phyloP scores from a whole-genome alignment of 495 filamentous ascomycete genomes.

The Penicillium desertorum region DNA sequence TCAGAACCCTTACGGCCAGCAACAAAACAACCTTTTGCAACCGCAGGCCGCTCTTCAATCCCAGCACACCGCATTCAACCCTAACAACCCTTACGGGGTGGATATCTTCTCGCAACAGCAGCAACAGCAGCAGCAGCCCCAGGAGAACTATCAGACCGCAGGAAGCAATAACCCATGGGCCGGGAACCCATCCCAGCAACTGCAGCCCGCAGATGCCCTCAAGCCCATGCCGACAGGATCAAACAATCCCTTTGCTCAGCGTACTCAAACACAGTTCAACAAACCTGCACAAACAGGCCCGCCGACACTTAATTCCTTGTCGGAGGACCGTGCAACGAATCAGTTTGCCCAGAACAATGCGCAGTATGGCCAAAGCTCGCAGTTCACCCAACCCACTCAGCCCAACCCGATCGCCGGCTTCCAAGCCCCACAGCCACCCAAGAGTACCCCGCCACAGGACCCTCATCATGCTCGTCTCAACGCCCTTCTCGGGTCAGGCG shows the following conservation, averaged over 20 bases:
- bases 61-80: slow-evolving; percentile 70
- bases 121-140: slow-evolving; percentile 51
- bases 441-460: slow-evolving; percentile 52
- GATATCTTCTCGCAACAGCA: slow-evolving; percentile 46
- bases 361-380: slow-evolving; percentile 46
- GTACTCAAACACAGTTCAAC: slow-evolving; percentile 59
- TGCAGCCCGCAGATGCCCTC: slow-evolving; percentile 35
- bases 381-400: slow-evolving; percentile 28
- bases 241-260: slow-evolving; percentile 89
- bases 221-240: slow-evolving; percentile 74
- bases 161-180: slow-evolving; percentile 84
- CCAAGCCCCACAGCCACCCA: slow-evolving; percentile 49
- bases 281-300: slow-evolving; percentile 59
- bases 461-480: slow-evolving; percentile 87
- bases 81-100: slow-evolving; percentile 68
- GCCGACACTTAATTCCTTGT: slow-evolving; percentile 64
- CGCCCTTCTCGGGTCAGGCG: slow-evolving; percentile 79
- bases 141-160: slow-evolving; percentile 61
- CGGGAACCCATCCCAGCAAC: slow-evolving; percentile 38
- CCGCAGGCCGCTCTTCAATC: slow-evolving; percentile 57
- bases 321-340: slow-evolving; percentile 67
- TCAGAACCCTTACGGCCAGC: slow-evolving; percentile 54
- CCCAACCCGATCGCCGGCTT: slow-evolving; percentile 55
- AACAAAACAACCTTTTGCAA: slow-evolving; percentile 52
- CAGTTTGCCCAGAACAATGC: slow-evolving; percentile 48